Base-by-base conservation (phyloP, 495 filamentous ascomycete species). In the Hypoxylon cercidicola region DNA sequence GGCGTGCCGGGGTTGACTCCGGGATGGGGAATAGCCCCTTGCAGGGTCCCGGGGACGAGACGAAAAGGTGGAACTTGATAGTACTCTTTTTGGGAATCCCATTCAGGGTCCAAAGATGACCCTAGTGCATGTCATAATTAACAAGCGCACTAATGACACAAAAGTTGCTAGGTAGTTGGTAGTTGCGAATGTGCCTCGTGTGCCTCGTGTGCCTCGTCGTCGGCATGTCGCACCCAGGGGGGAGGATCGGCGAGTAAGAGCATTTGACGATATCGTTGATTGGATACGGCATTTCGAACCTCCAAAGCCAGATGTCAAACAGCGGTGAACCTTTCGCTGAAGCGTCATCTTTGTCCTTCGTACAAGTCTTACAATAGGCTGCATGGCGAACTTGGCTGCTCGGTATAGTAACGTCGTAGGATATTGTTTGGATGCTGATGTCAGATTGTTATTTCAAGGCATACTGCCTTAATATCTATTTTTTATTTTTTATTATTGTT, bases 61-160 rank as follows among this genome's bases (percentile, higher is more conserved):
- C 20, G 4, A 13, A 67, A 62, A 37, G 62, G 53, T 53, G 54
- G 48, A 8, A 39, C 25, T 9, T 11, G 41, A 40, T n/a, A n/a
- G n/a, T 49, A 23, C 58, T 45, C 39, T 59, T 57, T 16, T 13
- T 58, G 30, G 25, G 43, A 47, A 57, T 51, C 53, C 32, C 43
- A 57, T 58, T 67, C 58, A 67, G 64, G 64, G 64, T 67, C 64
- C 64, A n/a, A 62, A 62, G 25, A 40, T 41, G 25, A 58, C 19
- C 43, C 45, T 52, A 61, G 57, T 15, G 56, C 50, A 60, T 58
- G 47, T 35, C 54, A 58, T 48, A 43, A 43, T 19, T 41, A 16
- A 41, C 32, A 19, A 21, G 7, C 10, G 5, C 2, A 15, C 11
- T 41, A 6, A 41, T 41, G 39, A 30, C 11, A 48, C 21, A 44